Evolutionary conservation across 2,329 filamentous ascomycete genomes (phyloP).

Genomic region (Teratosphaeria destructans): DNA sequence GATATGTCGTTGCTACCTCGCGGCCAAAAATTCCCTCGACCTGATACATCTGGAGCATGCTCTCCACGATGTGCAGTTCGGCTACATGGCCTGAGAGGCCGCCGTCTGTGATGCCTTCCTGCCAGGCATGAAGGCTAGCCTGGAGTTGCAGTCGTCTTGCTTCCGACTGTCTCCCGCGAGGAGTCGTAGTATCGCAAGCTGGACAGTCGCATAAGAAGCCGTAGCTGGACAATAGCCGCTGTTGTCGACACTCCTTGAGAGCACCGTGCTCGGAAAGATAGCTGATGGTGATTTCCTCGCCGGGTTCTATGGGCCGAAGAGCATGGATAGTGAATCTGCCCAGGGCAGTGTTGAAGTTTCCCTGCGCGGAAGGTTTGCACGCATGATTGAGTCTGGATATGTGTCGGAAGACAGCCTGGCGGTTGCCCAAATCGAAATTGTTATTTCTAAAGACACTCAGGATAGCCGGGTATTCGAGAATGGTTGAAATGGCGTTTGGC

Average conservation of each 20-base stretch:
- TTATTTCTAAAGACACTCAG: slow-evolving; percentile 22
- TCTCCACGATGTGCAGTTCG: slow-evolving; percentile 5
- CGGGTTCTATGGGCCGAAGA: slow-evolving; percentile 24
- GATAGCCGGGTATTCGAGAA: slow-evolving; percentile 7
- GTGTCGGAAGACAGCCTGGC: slow-evolving; percentile 24
- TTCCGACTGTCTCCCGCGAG: slow-evolving; percentile 5
- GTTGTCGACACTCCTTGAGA: slow-evolving; percentile 7
- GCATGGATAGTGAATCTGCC: slow-evolving; percentile 22
- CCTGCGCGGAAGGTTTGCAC: slow-evolving; percentile 28
- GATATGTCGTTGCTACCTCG: slow-evolving; percentile 9
- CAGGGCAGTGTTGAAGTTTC: slow-evolving; percentile 25
- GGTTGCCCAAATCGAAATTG: slow-evolving; percentile 15
- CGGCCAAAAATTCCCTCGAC: slow-evolving; percentile 6
- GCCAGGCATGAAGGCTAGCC: slow-evolving; percentile 5
- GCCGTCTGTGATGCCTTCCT: slow-evolving; percentile 1
- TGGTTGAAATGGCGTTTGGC: slow-evolving; percentile 2
- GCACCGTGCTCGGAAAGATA: slow-evolving; percentile 21
- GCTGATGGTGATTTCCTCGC: slow-evolving; percentile 30
- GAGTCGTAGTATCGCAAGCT: slow-evolving; percentile 19
- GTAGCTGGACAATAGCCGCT: slow-evolving; percentile 16
- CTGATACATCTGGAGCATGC: slow-evolving; percentile 9
- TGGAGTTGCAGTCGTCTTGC: slow-evolving; percentile 4
- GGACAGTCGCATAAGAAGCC: slow-evolving; percentile 27
- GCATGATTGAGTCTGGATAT: slow-evolving; percentile 30
- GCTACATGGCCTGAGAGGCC: not conserved